Base-by-base conservation (phyloP, 208 protist species). In the Leishmania braziliensis region DNA sequence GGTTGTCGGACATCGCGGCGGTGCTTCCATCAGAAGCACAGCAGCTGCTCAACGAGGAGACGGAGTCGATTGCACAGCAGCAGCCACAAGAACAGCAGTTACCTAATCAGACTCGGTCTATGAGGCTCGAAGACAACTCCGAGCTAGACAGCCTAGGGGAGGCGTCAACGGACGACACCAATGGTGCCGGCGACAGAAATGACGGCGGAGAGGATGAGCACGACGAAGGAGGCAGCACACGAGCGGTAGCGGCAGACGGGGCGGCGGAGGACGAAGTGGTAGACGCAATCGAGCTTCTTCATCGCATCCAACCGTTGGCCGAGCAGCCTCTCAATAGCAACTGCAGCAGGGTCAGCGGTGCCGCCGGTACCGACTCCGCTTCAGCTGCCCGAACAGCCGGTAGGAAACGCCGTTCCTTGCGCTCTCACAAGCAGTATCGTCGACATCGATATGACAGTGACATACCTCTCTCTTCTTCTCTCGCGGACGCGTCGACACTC, bases 1-100 rank as follows among this genome's bases (percentile, higher is more conserved):
- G 54, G 0, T 33, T 84, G 56, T 66, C 74, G 36, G 68, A 83
- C 3, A 46, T 89, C 12, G 36, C 66, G 48, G 33, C 58, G 62
- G 77, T 70, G 58, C 86, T 89, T 2, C 69, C 80, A 9, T 14
- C 29, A 0, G 80, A 84, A 18, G 48, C 53, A 51, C 80, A 60
- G 60, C 60, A 60, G 62, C 66, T 87, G n/a, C 53, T 89, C 5
- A 51, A 73, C 48, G 62, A 77, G 29, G 82, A 85, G 48, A 48
- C 53, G n/a, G 51, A 48, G 14, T 48, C 65, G 43, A 70, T 82
- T 14, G 72, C 77, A 4, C 82, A 82, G 60, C 54, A 81, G 70
- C 78, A n/a, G 46, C 60, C 26, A 16, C 56, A 70, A 43, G 60
- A 78, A 36, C 65, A 77, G 39, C 8, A 26, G 39, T 8, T 26